These are phyloP conservation scores for Gaeumannomyces sp. DNA, from an alignment of 2,329 filamentous ascomycete species.

Conservation along the genomic window DNA sequence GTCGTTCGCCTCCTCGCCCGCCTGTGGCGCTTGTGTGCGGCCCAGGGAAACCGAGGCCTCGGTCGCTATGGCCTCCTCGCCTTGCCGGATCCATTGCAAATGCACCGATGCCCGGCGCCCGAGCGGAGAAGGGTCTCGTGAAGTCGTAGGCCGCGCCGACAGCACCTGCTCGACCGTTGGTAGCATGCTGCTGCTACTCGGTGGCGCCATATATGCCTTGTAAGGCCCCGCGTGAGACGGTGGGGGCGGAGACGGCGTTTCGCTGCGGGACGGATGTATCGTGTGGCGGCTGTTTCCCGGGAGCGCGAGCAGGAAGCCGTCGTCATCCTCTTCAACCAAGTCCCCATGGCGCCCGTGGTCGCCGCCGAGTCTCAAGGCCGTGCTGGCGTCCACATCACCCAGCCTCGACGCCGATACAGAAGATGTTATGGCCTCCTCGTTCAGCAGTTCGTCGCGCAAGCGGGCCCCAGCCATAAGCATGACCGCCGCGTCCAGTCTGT, in stretches of 20 bases:
- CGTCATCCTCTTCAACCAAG: background rate
- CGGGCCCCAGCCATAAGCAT: conserved; percentile 3
- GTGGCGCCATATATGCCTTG: background rate
- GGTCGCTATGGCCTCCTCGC: background rate
- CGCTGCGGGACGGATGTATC: background rate
- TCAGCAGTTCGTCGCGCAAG: conserved; percentile 3
- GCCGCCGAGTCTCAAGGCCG: background rate
- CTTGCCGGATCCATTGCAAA: background rate
- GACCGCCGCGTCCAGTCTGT: background rate
- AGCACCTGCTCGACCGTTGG: background rate
- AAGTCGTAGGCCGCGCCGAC: background rate
- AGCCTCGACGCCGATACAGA: background rate
- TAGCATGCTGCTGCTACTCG: background rate
- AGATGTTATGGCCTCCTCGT: background rate
- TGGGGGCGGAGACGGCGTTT: background rate
- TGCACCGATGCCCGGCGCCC: background rate
- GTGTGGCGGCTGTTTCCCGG: background rate
- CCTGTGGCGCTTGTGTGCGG: background rate
- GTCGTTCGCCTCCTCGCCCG: background rate
- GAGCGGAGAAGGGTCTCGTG: background rate
- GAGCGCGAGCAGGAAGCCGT: background rate
- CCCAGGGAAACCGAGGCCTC: background rate
- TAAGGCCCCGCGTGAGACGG: background rate
- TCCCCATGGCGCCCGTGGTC: background rate
- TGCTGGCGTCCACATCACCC: background rate